Evolutionary conservation across 176 grass and related monocot genomes (phyloP), one percentile per base, ranked within the genome.

Genomic region (Zoysia japonica): DNA sequence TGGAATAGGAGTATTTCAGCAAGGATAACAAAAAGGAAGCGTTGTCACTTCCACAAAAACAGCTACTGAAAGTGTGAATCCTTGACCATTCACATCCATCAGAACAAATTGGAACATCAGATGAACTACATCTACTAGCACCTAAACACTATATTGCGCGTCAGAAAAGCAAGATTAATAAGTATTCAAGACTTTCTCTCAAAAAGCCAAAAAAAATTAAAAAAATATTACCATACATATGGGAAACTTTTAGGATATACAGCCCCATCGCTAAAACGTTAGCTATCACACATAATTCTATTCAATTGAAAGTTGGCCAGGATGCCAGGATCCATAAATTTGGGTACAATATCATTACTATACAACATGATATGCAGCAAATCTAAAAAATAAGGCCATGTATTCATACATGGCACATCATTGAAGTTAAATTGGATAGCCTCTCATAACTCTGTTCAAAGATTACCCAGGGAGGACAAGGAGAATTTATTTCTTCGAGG

Each of bases 21-120:
- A 84, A 77, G 75, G 80, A 68, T 51, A 75, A 64, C 80, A 80
- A 60, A 54, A 38, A 47, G 63, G 81, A 88, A 88, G 76, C 70
- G 14, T 43, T 5, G 64, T 74, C 36, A 54, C 86, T 88, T 88
- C 86, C 64, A 6, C 74, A 2, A 61, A 6, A 39, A 64, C 28
- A 38, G 35, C 11, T 14, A 28, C 42, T 66, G 7, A 49, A 61
- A 74, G 11, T 67, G 69, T 52, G 57, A 37, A 71, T 45, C n/a
- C 65, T 36, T 67, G 15, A 51, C 6, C 55, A 62, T 17, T 16
- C 14, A 73, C 48, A 68, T 53, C 45, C 35, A 73, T 16, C 72
- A 57, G 6, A 38, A 38, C 52, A 75, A 2, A 37, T 14, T 47
- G 51, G 39, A 72, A 64, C 63, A 41, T 46, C 75, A 54, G 46